phyloP scores from a whole-genome alignment of 345 rosid species.

The Citrus medica region DNA sequence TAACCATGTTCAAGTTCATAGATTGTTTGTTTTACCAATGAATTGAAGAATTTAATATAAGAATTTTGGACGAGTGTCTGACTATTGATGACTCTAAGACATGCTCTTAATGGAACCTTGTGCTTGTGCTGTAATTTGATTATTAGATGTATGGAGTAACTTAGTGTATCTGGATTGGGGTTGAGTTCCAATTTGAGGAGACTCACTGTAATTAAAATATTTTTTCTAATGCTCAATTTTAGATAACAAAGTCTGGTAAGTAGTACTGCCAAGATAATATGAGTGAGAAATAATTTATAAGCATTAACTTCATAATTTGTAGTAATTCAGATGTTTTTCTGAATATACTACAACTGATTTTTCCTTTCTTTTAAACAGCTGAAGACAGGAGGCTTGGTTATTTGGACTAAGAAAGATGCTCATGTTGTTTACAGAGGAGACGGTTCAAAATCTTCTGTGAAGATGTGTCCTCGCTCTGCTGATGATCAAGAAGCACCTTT shows the following conservation, averaged over 20 bases:
- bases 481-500: slow-evolving; percentile 1
- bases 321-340: not conserved
- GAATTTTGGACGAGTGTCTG: not conserved
- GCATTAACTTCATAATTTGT: not conserved
- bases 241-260: too few species aligned
- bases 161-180: not conserved
- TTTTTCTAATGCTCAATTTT: not conserved
- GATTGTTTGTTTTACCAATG: not conserved
- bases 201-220: not conserved
- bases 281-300: not conserved
- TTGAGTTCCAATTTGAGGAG: not conserved
- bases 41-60: not conserved
- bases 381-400: slow-evolving; percentile 86
- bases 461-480: not conserved
- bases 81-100: not conserved
- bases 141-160: not conserved
- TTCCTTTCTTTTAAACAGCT: slow-evolving; percentile 37
- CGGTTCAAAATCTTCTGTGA: slow-evolving; percentile 6
- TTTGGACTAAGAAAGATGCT: slow-evolving; percentile 64
- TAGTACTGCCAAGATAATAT: not conserved
- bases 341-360: slow-evolving; percentile 4
- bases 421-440: slow-evolving; percentile 57
- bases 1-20: not conserved
- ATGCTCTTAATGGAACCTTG: not conserved
- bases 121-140: not conserved